Evolutionary conservation across 345 rosid species (phyloP).

Genomic region (Crucihimalaya himalaica): DNA sequence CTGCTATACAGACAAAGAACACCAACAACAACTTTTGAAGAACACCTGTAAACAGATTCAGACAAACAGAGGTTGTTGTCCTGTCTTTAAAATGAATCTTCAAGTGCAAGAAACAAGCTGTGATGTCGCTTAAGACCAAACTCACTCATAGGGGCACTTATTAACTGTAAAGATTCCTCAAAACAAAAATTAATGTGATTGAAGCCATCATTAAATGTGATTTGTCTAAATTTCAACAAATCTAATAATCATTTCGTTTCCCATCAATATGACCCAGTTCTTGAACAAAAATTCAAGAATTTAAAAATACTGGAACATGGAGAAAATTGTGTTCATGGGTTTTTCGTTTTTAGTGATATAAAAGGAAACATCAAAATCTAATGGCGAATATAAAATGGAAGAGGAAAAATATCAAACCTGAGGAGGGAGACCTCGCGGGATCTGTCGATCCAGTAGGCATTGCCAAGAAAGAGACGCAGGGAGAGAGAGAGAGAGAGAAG

Average conservation of each 20-base stretch:
- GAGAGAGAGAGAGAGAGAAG: background rate
- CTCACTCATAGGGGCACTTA: background rate
- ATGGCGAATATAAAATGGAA: background rate
- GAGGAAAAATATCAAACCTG: constrained; percentile 26
- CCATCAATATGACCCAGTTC: background rate
- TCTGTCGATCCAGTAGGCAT: constrained; percentile 36
- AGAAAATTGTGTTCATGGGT: background rate
- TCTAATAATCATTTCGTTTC: constrained; percentile 24
- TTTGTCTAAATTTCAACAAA: background rate
- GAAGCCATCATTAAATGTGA: background rate
- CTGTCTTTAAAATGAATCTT: background rate
- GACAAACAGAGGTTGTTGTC: background rate
- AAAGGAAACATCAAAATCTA: background rate
- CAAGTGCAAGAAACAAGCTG: constrained; percentile 10
- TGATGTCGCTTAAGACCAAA: background rate
- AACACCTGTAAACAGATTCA: constrained; percentile 43
- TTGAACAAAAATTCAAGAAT: background rate
- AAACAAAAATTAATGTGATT: constrained; percentile 2
- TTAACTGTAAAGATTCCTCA: background rate
- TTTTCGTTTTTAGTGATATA: background rate
- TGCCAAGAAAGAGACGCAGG: background rate
- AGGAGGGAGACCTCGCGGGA: constrained; percentile 21
- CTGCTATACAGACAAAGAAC: constrained; percentile 46
- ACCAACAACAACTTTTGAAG: constrained; percentile 39
- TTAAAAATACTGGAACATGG: background rate